Evolutionary conservation across 140 eudicot genomes (phyloP), one percentile per base, ranked within the genome.

Genomic region (Stevia rebaudiana): DNA sequence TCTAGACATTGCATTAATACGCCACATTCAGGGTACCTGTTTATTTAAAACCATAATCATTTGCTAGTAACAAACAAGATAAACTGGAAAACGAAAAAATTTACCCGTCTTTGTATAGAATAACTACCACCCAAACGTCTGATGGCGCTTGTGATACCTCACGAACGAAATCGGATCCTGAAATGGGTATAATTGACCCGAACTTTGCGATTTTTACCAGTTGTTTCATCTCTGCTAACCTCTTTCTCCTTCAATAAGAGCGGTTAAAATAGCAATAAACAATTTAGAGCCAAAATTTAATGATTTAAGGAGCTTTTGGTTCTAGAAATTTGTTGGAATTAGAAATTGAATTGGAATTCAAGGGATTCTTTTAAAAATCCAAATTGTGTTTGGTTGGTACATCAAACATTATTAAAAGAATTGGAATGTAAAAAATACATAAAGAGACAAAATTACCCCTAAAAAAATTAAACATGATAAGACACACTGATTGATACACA

Each of bases 71-170:
- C 6, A 18, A 50, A 51, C 9, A 72, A 47, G 19, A 49, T 28
- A 56, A 52, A 65, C 46, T 35, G 25, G 0, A 0, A 40, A 19
- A 21, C 10, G 5, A 41, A 40, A 62, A 31, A 35, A 17, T 35
- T 73, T 81, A 90, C 97, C 95, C 94, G 31, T 90, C 97, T 75
- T 87, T 90, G 69, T 87, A 84, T 55, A 90, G 51, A 8, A 84
- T 24, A 70, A 90, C 95, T 6, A 87, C 95, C 18, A 87, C 98
- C 96, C 96, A 87, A 31, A 91, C 86, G 71, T 91, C 96, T 41
- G 74, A 56, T 6, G 96, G 83, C 55, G 98, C 98, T 81, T 91
- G 98, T 25, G 96, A 87, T 47, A 91, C 98, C 70, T 91, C 96
- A 4, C 91, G 94, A 22, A 91, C 84, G 75, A 91, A 91, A 80